Base-by-base conservation (phyloP, 106 monocot genomes). In the Cymbidium sinense region DNA sequence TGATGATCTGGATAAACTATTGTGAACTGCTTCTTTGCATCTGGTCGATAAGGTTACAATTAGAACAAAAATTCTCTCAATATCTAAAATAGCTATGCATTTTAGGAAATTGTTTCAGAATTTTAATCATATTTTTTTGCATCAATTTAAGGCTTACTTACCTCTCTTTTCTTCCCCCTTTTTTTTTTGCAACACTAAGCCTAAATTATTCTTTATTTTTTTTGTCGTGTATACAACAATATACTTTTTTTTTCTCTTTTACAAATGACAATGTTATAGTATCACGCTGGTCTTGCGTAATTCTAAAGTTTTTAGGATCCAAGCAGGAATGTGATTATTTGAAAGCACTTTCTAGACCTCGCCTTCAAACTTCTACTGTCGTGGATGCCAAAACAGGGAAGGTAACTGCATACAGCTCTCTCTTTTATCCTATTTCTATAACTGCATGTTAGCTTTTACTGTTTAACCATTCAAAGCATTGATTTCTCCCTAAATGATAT, bases 241-340 rank as follows among this genome's bases (percentile, higher is more conserved):
- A 37, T 37, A 36, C 21, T 11, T 71, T 67, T 67, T 71, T 71
- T 19, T n/a, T n/a, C n/a, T 37, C 17, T 71, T 21, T 71, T 35
- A 3, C 20, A 71, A 20, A 8, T 71, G 71, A 21, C 21, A 34
- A 34, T 70, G 70, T 34, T 70, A 19, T 64, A 70, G 70, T 31
- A 64, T 31, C 20, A 30, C 7, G 7, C 4, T 74, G 36, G 33
- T 44, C 19, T 44, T 25, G n/a, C 41, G 44, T n/a, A 74, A 74
- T 23, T 35, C 25, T 74, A 35, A 44, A 20, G 17, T 74, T 18
- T 25, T 74, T 74, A 19, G 34, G 21, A 71, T 71, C 21, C 55
- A 67, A 82, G 55, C 86, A 96, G 95, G 95, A 96, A 81, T 96
- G 95, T 83, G 91, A 96, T 79, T 89, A 86, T 84, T 86, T 96